A percentile compares a stretch with the other conserved stretches of the same genome.
Evolutionary conservation across 805 yeast genomes (phyloP).

Genomic region (Saccharomycopsis babjevae): DNA sequence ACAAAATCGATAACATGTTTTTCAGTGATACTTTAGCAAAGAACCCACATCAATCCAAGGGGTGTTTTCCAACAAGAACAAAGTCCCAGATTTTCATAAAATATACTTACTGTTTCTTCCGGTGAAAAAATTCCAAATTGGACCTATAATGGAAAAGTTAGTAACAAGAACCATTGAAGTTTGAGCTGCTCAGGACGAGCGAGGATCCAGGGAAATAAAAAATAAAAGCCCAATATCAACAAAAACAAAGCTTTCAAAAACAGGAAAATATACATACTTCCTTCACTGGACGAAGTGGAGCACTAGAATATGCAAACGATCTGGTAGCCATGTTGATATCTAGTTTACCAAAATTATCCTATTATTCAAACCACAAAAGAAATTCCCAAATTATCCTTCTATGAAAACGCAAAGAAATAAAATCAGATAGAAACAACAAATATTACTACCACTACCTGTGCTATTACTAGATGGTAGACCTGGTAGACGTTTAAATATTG

Average conservation of each 20-base stretch:
- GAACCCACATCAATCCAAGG: neutral
- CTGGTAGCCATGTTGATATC: slow-evolving; percentile 16
- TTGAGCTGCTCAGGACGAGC: too few relatives aligned
- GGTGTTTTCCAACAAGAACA: neutral
- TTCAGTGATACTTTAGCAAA: too few relatives aligned
- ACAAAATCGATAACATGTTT: too few relatives aligned
- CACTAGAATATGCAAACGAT: slow-evolving; percentile 86
- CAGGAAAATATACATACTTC: slow-evolving; percentile 49
- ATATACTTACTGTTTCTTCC: slow-evolving; percentile 60
- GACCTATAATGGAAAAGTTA: slow-evolving; percentile 34
- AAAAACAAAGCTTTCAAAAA: neutral
- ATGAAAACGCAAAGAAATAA: neutral
- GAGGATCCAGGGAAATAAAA: too few relatives aligned
- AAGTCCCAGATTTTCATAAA: neutral
- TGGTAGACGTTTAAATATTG: neutral
- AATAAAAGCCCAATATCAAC: slow-evolving; percentile 11
- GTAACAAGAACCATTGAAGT: neutral
- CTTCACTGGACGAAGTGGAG: slow-evolving; percentile 93
- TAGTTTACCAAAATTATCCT: neutral
- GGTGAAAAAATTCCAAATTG: slow-evolving; percentile 98
- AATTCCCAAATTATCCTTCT: neutral
- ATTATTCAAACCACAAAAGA: neutral
- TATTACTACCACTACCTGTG: neutral
- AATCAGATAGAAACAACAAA: neutral
- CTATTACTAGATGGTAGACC: neutral